Evolutionary conservation across 2,329 filamentous ascomycete species (phyloP).

Genomic region (Claviceps sp.): DNA sequence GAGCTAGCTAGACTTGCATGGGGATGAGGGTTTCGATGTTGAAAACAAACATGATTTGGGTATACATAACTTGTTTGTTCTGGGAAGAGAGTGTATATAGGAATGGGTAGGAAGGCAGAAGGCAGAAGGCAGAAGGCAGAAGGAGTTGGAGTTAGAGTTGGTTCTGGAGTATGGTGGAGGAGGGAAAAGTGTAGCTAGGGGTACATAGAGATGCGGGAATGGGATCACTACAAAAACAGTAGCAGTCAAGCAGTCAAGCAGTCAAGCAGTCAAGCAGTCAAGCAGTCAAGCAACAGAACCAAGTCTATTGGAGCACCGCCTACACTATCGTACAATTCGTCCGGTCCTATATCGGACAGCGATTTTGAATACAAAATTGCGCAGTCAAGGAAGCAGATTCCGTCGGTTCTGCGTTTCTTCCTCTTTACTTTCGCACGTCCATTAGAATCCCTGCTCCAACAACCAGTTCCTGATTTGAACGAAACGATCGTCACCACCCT

Average conservation of each 20-base stretch:
- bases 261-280: too few species aligned
- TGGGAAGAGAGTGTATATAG: constrained; percentile 12
- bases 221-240: too few species aligned
- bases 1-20: constrained; percentile 12
- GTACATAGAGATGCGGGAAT: too few species aligned
- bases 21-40: constrained; percentile 6
- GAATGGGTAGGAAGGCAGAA: constrained; percentile 11
- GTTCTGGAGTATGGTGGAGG: too few species aligned
- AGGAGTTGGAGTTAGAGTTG: too few species aligned
- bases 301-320: too few species aligned
- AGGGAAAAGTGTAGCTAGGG: too few species aligned
- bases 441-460: constrained; percentile 21
- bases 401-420: background rate
- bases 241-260: too few species aligned
- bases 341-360: background rate
- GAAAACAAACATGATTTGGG: constrained; percentile 6
- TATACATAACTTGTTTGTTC: background rate
- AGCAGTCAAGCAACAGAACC: too few species aligned
- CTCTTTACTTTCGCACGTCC: background rate
- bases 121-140: constrained; percentile 9
- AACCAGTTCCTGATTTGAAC: constrained; percentile 13
- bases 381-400: too few species aligned
- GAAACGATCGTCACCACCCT: constrained; percentile 14
- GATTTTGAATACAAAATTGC: too few species aligned
- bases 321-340: constrained; percentile 7